Evolutionary conservation across 805 yeast genomes (phyloP).

Genomic region (Dipodascus geniculatus): DNA sequence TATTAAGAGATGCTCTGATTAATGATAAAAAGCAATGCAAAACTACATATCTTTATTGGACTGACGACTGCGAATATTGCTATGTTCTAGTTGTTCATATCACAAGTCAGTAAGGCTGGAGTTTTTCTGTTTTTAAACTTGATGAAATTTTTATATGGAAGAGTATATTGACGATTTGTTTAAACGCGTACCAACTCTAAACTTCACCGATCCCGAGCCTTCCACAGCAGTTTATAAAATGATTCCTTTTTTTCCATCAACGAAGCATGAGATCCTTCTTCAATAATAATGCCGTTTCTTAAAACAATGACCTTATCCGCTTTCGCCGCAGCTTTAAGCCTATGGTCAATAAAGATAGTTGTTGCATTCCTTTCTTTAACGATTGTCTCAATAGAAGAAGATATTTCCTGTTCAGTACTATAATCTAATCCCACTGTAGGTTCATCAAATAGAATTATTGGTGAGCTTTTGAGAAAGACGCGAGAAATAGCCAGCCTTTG

Average conservation of each 20-base stretch:
- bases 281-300: slow-evolving; percentile 68
- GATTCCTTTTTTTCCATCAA: slow-evolving; percentile 45
- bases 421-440: slow-evolving; percentile 94
- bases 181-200: too few relatives aligned
- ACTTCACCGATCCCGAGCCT: slow-evolving; percentile 60
- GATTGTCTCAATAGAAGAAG: slow-evolving; percentile 59
- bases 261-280: slow-evolving; percentile 73
- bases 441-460: slow-evolving; percentile 90
- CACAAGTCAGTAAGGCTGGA: too few relatives aligned
- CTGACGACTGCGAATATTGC: too few relatives aligned
- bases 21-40: too few relatives aligned
- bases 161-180: background rate
- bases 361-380: slow-evolving; percentile 53
- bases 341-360: slow-evolving; percentile 84
- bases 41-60: too few relatives aligned
- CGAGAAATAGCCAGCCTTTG: slow-evolving; percentile 92
- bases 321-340: slow-evolving; percentile 88
- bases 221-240: slow-evolving; percentile 75
- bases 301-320: slow-evolving; percentile 86
- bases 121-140: too few relatives aligned
- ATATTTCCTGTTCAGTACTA: slow-evolving; percentile 79
- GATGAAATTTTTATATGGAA: background rate
- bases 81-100: too few relatives aligned
- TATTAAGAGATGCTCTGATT: too few relatives aligned
- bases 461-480: slow-evolving; percentile 71